phyloP scores from a whole-genome alignment of 768 basidiomycete species.

The Leccinum sublutescens region DNA sequence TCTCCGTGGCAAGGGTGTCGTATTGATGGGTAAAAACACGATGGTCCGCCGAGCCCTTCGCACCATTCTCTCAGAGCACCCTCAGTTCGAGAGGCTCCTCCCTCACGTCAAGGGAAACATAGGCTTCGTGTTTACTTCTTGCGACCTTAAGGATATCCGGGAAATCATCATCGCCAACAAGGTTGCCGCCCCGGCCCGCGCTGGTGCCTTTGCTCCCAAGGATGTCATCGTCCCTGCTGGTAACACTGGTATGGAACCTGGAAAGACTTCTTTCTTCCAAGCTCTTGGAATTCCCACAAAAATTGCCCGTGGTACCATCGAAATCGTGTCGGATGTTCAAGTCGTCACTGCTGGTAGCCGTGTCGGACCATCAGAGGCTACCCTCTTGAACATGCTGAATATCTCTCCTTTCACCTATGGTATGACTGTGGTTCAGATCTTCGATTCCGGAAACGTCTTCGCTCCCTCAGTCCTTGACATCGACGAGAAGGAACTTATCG shows the following conservation, averaged over 20 bases:
- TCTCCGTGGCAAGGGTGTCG: constrained; percentile 94
- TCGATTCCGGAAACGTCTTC: constrained; percentile 91
- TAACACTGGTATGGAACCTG: constrained; percentile 99
- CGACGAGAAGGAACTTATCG: constrained; percentile 86
- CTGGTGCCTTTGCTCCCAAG: constrained; percentile 92
- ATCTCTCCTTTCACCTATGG: constrained; percentile 99
- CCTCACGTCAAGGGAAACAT: constrained; percentile 97
- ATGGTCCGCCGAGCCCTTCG: constrained; percentile 99
- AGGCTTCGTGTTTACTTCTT: constrained; percentile 95
- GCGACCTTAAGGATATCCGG: constrained; percentile 92
- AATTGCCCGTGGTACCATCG: constrained; percentile 99
- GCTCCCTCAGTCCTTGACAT: constrained; percentile 88
- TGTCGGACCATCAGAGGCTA: constrained; percentile 97
- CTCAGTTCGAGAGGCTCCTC: constrained; percentile 94
- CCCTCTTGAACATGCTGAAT: constrained; percentile 98
- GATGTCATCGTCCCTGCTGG: constrained; percentile 91
- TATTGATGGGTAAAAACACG: constrained; percentile 99
- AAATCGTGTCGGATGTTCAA: constrained; percentile 97
- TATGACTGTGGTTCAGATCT: constrained; percentile 98
- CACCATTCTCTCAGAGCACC: constrained; percentile 82
- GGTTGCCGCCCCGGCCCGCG: constrained; percentile 97
- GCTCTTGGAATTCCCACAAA: constrained; percentile 99
- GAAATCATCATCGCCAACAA: constrained; percentile 94
- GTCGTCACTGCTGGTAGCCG: constrained; percentile 90
- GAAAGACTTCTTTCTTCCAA: constrained; percentile 99